Base-by-base conservation (phyloP, 768 basidiomycete species). In the Amanita thiersii region DNA sequence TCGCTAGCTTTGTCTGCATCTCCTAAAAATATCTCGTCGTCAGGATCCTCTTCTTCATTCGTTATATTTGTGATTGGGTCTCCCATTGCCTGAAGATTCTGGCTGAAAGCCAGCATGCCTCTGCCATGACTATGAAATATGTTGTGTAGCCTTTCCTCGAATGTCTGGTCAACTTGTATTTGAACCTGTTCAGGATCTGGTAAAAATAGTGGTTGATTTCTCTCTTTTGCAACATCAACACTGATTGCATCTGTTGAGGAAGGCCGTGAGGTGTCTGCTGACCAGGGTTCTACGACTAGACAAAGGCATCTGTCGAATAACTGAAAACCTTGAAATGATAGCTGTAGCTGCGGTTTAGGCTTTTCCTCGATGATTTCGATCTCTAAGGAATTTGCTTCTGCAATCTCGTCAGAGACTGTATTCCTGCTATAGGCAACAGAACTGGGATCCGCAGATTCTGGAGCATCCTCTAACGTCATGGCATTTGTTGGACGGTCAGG, bases 251-350 rank as follows among this genome's bases (percentile, higher is more conserved):
- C 24, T 8, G n/a, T 34, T 20, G 37, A 12, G 4, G 56, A 52
- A 9, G 52, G 58, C n/a, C 47, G 59, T 49, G 40, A 66, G 71
- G 28, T n/a, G 26, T 77, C 54, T 10, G 73, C 61, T 3, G 84
- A 81, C 70, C 78, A 87, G 11, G 88, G 89, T 55, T 91, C 88
- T 11, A 89, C 78, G 17, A 91, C 81, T 25, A 91, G 70, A 53
- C 84, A 87, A 12, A 91, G 70, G 56, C 83, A 87, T 40, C 77
- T 74, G 0, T 79, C 81, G 44, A 75, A 72, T 36, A 88, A 78
- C 39, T 61, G 69, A 57, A 87, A 87, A 9, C 83, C 81, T 50
- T 74, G 72, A 49, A 85, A 90, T 40, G 58, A 71, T 25, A 90
- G 69, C 41, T 74, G 69, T 24, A 88, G 61, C 21, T 70, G 48